Evolutionary conservation across 352 stramenopile genomes (phyloP), one percentile per base, ranked within the genome.

Genomic region (Phytophthora sp.): DNA sequence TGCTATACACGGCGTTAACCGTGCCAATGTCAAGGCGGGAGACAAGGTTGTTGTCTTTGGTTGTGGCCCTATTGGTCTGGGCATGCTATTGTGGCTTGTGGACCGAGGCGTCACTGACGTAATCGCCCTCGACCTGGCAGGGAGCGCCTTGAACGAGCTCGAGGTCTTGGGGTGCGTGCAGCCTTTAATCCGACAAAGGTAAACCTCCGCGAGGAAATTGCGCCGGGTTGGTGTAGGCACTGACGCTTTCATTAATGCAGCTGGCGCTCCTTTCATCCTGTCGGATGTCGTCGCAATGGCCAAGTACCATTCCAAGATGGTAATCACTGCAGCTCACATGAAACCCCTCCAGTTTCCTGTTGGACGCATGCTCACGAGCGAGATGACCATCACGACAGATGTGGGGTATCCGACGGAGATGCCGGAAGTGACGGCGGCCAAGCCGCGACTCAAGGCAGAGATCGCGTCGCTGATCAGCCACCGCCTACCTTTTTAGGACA

Each of bases 341-440:
- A 56, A 69, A 21, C 61, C 54, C 9, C 18, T 69, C 30, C 23
- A 66, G 32, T 70, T 70, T n/a, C 54, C 62, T 5, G 54, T 66
- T 2, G 48, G 39, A 5, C 48, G 54, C 15, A 70, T 70, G 62
- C 62, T 70, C 15, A 70, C 62, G 18, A 70, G 62, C 39, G 62
- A 70, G 27, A 70, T 70, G 62, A 70, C 54, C 31, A 70, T 70
- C 42, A 70, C 62, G 15, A 70, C 48, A 18, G 62, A 46, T 15
- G 46, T 65, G 17, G 62, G 62, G 0, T 70, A 70, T 27, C 62
- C 62, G n/a, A 71, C 55, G 2, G 62, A 71, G 42, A 71, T 66
- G 55, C 23, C 62, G 18, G 54, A 66, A 12, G 54, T 66, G 32
- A 62, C 66, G 54, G 48, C 18, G 20, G 54, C 62, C 30, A 71